A percentile compares a stretch with the other conserved stretches of the same genome.
phyloP scores from a whole-genome alignment of 106 monocot species.

The Narthecium ossifragum region DNA sequence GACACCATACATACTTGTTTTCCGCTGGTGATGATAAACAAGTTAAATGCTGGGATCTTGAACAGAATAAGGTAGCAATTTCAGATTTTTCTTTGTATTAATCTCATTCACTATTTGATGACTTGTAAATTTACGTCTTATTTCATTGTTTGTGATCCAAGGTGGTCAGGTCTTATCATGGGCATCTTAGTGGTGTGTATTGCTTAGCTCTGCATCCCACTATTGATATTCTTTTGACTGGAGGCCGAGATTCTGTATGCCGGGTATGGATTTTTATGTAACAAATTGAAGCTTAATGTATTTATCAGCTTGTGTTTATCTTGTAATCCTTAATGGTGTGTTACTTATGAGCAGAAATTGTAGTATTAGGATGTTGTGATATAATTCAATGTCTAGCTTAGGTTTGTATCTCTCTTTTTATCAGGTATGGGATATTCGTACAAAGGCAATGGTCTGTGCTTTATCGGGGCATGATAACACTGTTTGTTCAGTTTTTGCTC shows the following conservation, averaged over 20 bases:
- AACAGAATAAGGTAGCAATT: conserved; percentile 99
- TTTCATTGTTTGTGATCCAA: conserved; percentile 6
- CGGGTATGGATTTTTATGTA: conserved; percentile 44
- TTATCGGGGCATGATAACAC: conserved; percentile 97
- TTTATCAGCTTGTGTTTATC: no score
- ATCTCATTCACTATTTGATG: background rate
- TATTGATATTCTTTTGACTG: conserved; percentile 87
- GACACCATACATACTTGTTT: conserved; percentile 88
- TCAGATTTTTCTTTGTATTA: background rate
- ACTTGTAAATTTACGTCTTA: background rate
- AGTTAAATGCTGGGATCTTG: conserved; percentile 99
- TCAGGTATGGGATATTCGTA: conserved; percentile 97
- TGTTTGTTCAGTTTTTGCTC: conserved; percentile 96
- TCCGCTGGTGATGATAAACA: conserved; percentile 99
- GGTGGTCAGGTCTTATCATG: conserved; percentile 95
- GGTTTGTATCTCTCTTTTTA: background rate
- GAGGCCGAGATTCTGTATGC: conserved; percentile 99
- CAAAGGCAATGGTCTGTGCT: conserved; percentile 96
- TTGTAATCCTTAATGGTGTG: no score
- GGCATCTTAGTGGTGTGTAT: conserved; percentile 98
- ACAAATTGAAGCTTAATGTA: background rate
- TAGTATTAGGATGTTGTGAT: no score
- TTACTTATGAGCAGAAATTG: no score
- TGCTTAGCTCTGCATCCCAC: conserved; percentile 96
- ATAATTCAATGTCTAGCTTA: no score